Conservation (phyloP, 2,329 filamentous ascomycete genomes). For the Stachybotrys chartarum region DNA sequence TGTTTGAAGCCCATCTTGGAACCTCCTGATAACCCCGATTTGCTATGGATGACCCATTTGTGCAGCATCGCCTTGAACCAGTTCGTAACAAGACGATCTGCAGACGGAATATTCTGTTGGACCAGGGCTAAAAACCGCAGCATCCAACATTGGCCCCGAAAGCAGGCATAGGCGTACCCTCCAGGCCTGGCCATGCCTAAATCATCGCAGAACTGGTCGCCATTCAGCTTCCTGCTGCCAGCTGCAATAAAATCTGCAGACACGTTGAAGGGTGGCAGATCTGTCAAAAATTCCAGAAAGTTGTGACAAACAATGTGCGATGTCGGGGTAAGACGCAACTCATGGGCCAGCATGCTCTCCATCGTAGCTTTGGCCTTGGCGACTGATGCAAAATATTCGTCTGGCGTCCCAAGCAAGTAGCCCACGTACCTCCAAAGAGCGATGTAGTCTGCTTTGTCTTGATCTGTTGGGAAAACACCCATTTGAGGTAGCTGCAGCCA, state of each 20-base stretch:
- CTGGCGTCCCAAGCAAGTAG: conserved; percentile 19
- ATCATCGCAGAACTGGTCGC: conserved; percentile 25
- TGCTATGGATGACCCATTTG: conserved; percentile 17
- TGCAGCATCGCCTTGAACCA: conserved; percentile 18
- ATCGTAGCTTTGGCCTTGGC: conserved; percentile 20
- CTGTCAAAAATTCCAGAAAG: conserved; percentile 28
- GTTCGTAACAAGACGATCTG: conserved; percentile 16
- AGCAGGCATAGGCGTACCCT: conserved; percentile 17
- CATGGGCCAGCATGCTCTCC: conserved; percentile 25
- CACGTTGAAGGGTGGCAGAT: conserved; percentile 26
- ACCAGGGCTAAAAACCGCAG: conserved; percentile 16
- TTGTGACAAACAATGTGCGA: conserved; percentile 27
- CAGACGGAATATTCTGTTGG: conserved; percentile 14
- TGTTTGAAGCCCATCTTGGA: conserved; percentile 26
- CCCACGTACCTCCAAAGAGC: conserved; percentile 41
- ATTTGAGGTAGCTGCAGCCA: conserved; percentile 57
- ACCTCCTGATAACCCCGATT: conserved; percentile 14
- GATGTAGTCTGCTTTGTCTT: conserved; percentile 56
- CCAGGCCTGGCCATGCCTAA: conserved; percentile 24
- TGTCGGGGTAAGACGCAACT: conserved; percentile 23
- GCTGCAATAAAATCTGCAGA: conserved; percentile 27
- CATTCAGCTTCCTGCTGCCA: conserved; percentile 29
- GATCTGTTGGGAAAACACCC: conserved; percentile 49
- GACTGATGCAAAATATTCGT: conserved; percentile 15
- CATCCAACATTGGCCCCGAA: conserved; percentile 22